Evolutionary conservation across 1,284 basidiomycete genomes (phyloP).

Genomic region (Trametes pubescens): DNA sequence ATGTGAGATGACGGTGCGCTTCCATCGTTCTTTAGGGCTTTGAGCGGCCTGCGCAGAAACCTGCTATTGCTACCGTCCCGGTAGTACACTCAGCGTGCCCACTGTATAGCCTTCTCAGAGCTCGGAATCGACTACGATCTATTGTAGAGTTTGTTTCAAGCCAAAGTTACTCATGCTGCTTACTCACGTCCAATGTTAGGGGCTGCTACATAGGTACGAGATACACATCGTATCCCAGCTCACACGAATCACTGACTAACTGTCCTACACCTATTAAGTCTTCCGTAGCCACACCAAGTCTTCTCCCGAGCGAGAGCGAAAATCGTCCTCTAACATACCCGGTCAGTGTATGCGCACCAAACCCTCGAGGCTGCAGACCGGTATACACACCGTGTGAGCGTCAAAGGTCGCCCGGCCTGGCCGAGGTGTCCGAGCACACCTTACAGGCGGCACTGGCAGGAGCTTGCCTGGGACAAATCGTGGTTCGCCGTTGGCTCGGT

Average conservation of each 20-base stretch:
- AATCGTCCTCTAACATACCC: background rate
- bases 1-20: too few species aligned
- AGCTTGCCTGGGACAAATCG: background rate
- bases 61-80: too few species aligned
- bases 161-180: background rate
- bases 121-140: background rate
- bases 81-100: too few species aligned
- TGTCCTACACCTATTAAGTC: background rate
- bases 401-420: background rate
- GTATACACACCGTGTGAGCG: background rate
- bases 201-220: background rate
- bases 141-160: background rate
- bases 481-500: background rate
- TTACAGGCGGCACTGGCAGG: constrained; percentile 1
- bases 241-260: background rate
- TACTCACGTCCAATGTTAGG: background rate
- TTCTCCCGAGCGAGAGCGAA: background rate
- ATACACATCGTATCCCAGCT: background rate
- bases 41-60: too few species aligned
- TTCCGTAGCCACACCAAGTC: background rate
- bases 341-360: background rate
- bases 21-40: too few species aligned
- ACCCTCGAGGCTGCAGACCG: constrained; percentile 2
- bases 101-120: too few species aligned
- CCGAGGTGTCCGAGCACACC: background rate